phyloP scores from a whole-genome alignment of 139 green algal species.

The Picochlorum sp. region DNA sequence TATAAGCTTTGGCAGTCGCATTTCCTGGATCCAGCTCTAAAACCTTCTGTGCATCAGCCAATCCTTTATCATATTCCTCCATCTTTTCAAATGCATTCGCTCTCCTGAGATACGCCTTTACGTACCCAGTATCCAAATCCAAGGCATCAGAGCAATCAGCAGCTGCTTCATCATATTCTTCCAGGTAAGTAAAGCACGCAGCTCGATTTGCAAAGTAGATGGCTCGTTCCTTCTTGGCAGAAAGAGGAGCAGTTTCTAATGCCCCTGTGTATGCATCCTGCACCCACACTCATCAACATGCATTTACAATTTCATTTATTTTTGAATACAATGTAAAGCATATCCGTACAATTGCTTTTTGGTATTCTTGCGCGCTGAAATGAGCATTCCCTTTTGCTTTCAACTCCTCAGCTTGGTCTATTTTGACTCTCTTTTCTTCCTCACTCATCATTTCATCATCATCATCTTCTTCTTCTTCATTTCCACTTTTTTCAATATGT shows the following conservation, averaged over 20 bases:
- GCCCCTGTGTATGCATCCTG: constrained; percentile 28
- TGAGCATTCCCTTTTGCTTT: constrained; percentile 32
- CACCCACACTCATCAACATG: background rate
- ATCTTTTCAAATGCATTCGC: constrained; percentile 18
- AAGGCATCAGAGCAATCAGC: constrained; percentile 31
- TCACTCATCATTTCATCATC: background rate
- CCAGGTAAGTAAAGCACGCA: constrained; percentile 25
- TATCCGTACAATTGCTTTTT: constrained; percentile 7
- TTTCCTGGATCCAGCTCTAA: constrained; percentile 56
- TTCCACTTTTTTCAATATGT: too few relatives aligned
- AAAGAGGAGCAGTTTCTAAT: constrained; percentile 13
- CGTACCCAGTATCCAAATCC: constrained; percentile 21
- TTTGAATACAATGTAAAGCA: background rate
- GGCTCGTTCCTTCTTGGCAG: background rate
- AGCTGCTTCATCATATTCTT: constrained; percentile 16
- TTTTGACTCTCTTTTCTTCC: background rate
- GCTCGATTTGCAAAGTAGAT: constrained; percentile 40
- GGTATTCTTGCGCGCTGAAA: constrained; percentile 24
- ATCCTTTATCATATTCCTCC: background rate
- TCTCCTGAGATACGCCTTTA: constrained; percentile 36
- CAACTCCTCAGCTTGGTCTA: constrained; percentile 1
- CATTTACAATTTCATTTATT: background rate
- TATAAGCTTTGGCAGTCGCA: constrained; percentile 22
- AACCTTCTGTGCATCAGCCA: constrained; percentile 55
- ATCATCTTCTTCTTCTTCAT: background rate